phyloP scores from a whole-genome alignment of 768 basidiomycete genomes.

The Pisolithus tinctorius region DNA sequence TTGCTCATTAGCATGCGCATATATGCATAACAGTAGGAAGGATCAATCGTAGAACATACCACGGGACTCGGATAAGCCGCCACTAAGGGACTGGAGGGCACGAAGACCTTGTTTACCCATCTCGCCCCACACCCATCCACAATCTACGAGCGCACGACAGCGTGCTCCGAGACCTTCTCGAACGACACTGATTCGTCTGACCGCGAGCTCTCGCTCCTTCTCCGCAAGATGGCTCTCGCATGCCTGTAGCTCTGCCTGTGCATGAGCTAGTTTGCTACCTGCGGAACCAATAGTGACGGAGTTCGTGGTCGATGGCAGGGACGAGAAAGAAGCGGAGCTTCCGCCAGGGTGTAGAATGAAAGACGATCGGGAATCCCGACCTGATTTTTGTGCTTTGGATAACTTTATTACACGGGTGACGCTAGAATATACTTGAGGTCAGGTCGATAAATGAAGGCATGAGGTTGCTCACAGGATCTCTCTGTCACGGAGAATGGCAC shows the following conservation, averaged over 20 bases:
- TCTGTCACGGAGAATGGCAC: conserved; percentile 61
- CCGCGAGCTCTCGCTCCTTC: conserved; percentile 61
- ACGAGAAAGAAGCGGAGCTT: conserved; percentile 39
- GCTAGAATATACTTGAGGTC: conserved; percentile 28
- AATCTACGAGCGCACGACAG: conserved; percentile 60
- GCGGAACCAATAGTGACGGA: conserved; percentile 14
- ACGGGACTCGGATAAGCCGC: background rate
- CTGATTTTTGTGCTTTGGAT: conserved; percentile 48
- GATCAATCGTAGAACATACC: background rate
- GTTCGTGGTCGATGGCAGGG: conserved; percentile 28
- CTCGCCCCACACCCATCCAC: conserved; percentile 62
- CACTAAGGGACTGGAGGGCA: conserved; percentile 14
- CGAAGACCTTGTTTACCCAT: conserved; percentile 55
- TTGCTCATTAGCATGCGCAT: background rate
- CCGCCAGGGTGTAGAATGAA: conserved; percentile 16
- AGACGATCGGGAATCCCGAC: conserved; percentile 33
- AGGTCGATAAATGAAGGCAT: background rate
- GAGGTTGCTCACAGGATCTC: conserved; percentile 65
- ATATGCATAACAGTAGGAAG: background rate
- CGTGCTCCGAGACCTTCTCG: conserved; percentile 57
- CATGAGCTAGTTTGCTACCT: conserved; percentile 47
- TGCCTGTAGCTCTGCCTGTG: conserved; percentile 74
- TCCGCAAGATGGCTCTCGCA: conserved; percentile 68
- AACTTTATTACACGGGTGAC: conserved; percentile 76
- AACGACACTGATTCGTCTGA: conserved; percentile 46